phyloP scores from a whole-genome alignment of 495 filamentous ascomycete genomes.

The Cercophora samala region DNA sequence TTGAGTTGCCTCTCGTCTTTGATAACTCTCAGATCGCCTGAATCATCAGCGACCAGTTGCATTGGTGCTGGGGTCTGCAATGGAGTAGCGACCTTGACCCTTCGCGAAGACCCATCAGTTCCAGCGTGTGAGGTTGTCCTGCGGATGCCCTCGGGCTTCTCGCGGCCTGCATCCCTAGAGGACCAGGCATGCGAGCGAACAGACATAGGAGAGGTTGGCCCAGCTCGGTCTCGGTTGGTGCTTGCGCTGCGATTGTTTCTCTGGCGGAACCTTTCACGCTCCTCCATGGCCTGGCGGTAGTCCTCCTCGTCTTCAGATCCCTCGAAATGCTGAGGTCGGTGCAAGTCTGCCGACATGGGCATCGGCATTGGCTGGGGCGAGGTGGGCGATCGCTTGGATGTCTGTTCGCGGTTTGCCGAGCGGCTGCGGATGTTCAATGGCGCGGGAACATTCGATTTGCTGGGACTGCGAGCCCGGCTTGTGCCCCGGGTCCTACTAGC shows the following conservation, averaged over 20 bases:
- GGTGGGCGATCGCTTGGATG: conserved; percentile 69
- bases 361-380: conserved; percentile 53
- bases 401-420: conserved; percentile 50
- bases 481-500: conserved; percentile 41
- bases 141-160: conserved; percentile 51
- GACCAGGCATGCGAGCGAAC: conserved; percentile 20
- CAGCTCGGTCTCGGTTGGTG: conserved; percentile 25
- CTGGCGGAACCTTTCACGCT: conserved; percentile 58
- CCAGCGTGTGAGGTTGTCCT: conserved; percentile 31
- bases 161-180: conserved; percentile 39
- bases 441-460: conserved; percentile 40
- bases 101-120: conserved; percentile 13
- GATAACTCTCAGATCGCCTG: conserved; percentile 43
- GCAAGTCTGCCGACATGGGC: conserved; percentile 55
- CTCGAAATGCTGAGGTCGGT: conserved; percentile 33
- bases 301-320: conserved; percentile 58
- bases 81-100: conserved; percentile 20
- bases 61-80: conserved; percentile 33
- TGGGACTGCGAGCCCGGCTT: conserved; percentile 42
- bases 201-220: conserved; percentile 26
- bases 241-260: conserved; percentile 59
- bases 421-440: conserved; percentile 54
- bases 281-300: conserved; percentile 57
- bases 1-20: conserved; percentile 55
- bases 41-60: conserved; percentile 30